Evolutionary conservation across 192 early-diverging fungal species (phyloP), one percentile per base, ranked within the genome.

Genomic region (Coemansia reversa): DNA sequence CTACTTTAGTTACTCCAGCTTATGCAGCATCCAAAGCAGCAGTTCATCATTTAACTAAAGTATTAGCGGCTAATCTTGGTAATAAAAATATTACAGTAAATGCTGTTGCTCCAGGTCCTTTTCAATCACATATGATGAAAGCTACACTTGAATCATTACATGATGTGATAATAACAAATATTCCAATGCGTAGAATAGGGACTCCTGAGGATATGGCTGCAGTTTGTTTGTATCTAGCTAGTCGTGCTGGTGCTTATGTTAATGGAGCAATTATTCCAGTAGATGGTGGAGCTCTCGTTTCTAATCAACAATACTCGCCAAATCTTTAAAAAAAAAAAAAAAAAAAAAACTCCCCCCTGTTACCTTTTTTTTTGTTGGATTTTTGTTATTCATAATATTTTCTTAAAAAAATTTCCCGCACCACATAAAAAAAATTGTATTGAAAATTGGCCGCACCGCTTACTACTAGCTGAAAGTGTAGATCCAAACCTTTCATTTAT

Each of bases 161-260:
- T 2, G 84, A 90, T 7, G 39, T 47, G 7, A 89, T 92, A 45
- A 78, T 86, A 0, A 56, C 62, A 7, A 54, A 51, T 42, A 73
- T 91, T 64, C 92, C 93, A 7, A 42, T 92, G 61, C 84, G 85
- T 14, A 84, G 94, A 16, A 90, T 98, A 62, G 96, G 96, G 0
- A 67, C 70, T 11, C 75, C 91, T 2, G 85, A 91, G 66, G 95
- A 97, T 79, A 90, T 97, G 83, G 93, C 91, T 50, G 96, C 91
- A 18, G 80, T 91, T 1, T 86, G 87, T 22, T 74, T 98, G 20
- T 98, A 90, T 68, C 73, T 96, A 60, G 85, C 87, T 5, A 87
- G 85, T 20, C 65, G 82, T 6, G 94, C 90, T 5, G 89, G 89
- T 30, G 86, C 91, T 18, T 94, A 94, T 65, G 78, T 93, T 33